Conservation (phyloP, 179 eudicot genomes). For the Beta corolliflora region DNA sequence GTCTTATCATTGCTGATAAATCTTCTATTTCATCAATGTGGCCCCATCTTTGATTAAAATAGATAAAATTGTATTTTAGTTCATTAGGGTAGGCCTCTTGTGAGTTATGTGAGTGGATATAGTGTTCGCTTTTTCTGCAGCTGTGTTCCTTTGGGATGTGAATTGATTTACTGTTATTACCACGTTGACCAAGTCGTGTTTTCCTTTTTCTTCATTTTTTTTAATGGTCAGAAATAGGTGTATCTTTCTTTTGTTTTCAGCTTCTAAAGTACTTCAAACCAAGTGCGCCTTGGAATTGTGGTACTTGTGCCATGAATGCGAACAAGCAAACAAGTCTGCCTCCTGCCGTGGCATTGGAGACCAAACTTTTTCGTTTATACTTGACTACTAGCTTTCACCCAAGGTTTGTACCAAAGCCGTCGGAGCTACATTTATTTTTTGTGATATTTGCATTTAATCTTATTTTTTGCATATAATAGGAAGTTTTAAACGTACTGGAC, state of each 20-base stretch:
- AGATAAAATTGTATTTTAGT: background rate
- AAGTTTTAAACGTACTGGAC: background rate
- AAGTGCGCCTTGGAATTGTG: constrained; percentile 62
- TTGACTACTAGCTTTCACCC: constrained; percentile 41
- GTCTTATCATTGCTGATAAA: background rate
- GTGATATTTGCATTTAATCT: background rate
- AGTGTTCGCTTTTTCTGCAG: background rate
- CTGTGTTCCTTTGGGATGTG: background rate
- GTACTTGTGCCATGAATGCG: constrained; percentile 29
- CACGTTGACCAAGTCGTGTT: background rate
- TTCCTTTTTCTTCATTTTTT: background rate
- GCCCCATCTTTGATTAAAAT: background rate
- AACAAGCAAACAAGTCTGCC: constrained; percentile 39
- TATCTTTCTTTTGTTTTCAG: constrained; percentile 34
- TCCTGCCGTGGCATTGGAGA: constrained; percentile 45
- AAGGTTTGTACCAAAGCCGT: constrained; percentile 38
- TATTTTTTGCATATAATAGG: background rate
- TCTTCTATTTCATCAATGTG: background rate
- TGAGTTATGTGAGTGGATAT: no score
- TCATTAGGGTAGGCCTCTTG: background rate
- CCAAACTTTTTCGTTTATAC: constrained; percentile 44
- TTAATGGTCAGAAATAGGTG: background rate
- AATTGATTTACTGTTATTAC: background rate
- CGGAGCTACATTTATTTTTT: background rate
- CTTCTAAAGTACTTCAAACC: constrained; percentile 48